Evolutionary conservation across 1,284 basidiomycete species (phyloP).

Genomic region (Naganishia liquefaciens): DNA sequence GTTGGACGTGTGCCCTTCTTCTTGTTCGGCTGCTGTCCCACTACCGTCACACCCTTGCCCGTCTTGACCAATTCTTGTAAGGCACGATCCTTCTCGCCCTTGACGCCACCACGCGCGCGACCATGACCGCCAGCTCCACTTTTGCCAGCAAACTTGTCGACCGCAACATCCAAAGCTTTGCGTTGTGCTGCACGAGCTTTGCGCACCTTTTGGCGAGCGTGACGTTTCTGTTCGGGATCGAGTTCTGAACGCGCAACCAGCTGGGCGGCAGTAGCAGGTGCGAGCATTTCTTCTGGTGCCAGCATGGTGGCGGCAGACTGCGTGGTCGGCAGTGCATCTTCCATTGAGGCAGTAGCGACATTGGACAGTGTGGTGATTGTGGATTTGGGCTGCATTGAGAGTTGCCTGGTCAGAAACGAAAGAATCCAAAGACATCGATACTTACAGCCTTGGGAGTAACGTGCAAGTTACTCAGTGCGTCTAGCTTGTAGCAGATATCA

Average conservation of each 20-base stretch:
- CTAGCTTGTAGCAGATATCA: slow-evolving; percentile 81
- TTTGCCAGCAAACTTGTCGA: slow-evolving; percentile 63
- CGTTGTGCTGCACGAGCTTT: slow-evolving; percentile 73
- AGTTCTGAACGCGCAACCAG: slow-evolving; percentile 73
- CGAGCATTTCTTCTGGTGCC: slow-evolving; percentile 90
- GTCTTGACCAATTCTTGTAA: slow-evolving; percentile 74
- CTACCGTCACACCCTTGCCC: slow-evolving; percentile 77
- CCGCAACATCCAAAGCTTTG: slow-evolving; percentile 67
- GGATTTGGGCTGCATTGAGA: slow-evolving; percentile 73
- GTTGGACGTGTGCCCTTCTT: slow-evolving; percentile 35
- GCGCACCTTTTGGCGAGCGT: slow-evolving; percentile 68
- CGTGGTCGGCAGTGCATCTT: slow-evolving; percentile 84
- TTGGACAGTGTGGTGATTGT: slow-evolving; percentile 84
- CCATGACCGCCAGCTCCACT: slow-evolving; percentile 51
- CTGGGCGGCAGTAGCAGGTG: slow-evolving; percentile 60
- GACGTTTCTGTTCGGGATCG: slow-evolving; percentile 79
- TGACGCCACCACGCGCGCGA: slow-evolving; percentile 57
- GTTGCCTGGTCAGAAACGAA: background rate
- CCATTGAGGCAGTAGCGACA: slow-evolving; percentile 78
- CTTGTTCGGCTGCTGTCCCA: slow-evolving; percentile 66
- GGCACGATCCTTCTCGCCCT: slow-evolving; percentile 78
- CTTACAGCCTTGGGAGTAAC: slow-evolving; percentile 90
- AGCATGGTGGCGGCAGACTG: slow-evolving; percentile 76
- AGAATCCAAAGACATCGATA: background rate
- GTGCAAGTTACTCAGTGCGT: slow-evolving; percentile 91